Base-by-base conservation (phyloP, 495 filamentous ascomycete genomes). In the Schizothecium vesticola region DNA sequence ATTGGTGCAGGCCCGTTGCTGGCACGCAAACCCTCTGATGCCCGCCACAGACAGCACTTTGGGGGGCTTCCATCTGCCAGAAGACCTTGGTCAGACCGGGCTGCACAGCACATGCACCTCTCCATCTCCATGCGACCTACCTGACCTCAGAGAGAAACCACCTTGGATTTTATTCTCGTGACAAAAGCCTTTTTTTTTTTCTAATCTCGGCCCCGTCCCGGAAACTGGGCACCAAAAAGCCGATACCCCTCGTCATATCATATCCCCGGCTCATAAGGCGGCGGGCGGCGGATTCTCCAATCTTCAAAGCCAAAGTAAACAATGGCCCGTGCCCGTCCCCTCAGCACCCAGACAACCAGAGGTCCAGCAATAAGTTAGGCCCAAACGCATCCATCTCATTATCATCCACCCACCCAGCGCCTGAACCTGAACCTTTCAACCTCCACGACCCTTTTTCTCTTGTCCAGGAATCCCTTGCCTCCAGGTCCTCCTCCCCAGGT, bases 301-400 rank as follows among this genome's bases (percentile, higher is more conserved):
- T 43, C 36, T 51, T 51, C 19, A 43, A 3, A 13, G 13, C 43
- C 69, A 19, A 73, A 74, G 74, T 76, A 76, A 76, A 76, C 74
- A 76, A 74, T 76, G 74, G 74, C 74, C 73, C 71, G 74, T 76
- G 74, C 74, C 61, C 73, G 55, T 22, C 51, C 61, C 63, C 64
- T 62, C 71, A 72, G 61, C 67, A 71, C 72, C 74, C 71, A 36
- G 72, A 72, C 74, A 76, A 76, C 72, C 72, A 73, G 19, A 21
- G n/a, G n/a, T 26, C 10, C 25, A 33, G 59, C 66, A 26, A 31
- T 57, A 24, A 61, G 21, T 62, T 57, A 61, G 59, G 55, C 56
- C 56, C 62, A 19, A 33, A 33, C 31, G 31, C 31, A 10, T 33
- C 12, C 31, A 33, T 55, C 59, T 31, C 56, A 55, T 26, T 55